phyloP scores from a whole-genome alignment of 495 filamentous ascomycete species.

The Penicillium mononematosum region DNA sequence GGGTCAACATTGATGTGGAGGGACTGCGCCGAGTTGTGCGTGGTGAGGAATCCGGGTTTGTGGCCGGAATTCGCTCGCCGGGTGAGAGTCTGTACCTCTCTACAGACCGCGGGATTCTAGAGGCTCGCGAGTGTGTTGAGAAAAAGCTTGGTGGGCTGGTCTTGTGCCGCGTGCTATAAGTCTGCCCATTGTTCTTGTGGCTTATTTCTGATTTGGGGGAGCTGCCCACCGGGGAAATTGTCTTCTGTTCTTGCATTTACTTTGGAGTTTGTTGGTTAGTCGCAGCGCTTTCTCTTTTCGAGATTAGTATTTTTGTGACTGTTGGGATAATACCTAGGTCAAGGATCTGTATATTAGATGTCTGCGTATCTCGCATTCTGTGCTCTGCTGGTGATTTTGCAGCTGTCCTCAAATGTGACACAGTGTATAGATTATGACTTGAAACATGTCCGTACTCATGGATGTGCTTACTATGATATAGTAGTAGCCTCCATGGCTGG shows the following conservation, averaged over 20 bases:
- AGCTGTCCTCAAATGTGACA: conserved; percentile 18
- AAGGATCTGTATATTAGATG: conserved; percentile 43
- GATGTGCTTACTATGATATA: background rate
- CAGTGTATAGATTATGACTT: conserved; percentile 34
- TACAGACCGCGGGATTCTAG: conserved; percentile 79
- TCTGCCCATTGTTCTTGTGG: conserved; percentile 10
- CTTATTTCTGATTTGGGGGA: conserved; percentile 8
- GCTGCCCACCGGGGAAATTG: conserved; percentile 13
- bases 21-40: conserved; percentile 62
- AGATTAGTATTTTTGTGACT: conserved; percentile 34
- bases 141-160: conserved; percentile 81
- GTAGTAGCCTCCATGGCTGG: background rate
- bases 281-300: conserved; percentile 38
- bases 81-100: conserved; percentile 82
- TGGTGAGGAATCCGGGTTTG: conserved; percentile 61
- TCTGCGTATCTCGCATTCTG: conserved; percentile 29
- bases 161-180: conserved; percentile 64
- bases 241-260: conserved; percentile 40
- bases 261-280: conserved; percentile 45
- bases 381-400: conserved; percentile 21
- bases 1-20: conserved; percentile 60
- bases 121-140: conserved; percentile 82
- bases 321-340: conserved; percentile 38
- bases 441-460: conserved; percentile 22
- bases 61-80: conserved; percentile 69